Conservation (phyloP, 108 stramenopile genomes). For the Mediolabrus comicus region DNA sequence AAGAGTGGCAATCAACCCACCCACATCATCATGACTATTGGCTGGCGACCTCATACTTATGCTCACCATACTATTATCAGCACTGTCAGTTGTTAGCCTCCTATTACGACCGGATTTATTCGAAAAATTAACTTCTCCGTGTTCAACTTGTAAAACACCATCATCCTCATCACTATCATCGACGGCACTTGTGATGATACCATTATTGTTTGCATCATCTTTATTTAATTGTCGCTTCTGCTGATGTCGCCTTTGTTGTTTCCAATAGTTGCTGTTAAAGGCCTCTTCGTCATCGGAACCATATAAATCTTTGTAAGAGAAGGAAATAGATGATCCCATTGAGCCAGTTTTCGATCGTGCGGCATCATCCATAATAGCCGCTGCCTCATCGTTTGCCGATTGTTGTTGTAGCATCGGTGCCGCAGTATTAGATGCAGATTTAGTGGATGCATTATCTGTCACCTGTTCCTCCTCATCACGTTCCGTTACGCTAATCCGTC, state of each 20-base stretch:
- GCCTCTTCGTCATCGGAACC: background rate
- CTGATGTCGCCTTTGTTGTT: background rate
- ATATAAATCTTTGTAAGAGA: conserved; percentile 13
- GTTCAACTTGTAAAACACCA: background rate
- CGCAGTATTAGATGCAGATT: background rate
- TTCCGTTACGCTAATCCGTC: background rate
- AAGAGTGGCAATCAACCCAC: background rate
- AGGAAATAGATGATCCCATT: background rate
- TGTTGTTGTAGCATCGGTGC: background rate
- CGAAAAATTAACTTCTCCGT: background rate
- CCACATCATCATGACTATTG: background rate
- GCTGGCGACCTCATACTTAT: background rate
- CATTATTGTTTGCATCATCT: too few relatives aligned
- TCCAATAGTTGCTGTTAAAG: background rate
- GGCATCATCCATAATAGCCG: too few relatives aligned
- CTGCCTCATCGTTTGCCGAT: background rate
- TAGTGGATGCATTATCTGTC: too few relatives aligned
- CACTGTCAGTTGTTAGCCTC: background rate
- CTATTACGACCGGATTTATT: background rate
- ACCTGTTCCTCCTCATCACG: background rate
- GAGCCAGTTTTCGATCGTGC: background rate
- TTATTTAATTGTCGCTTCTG: background rate
- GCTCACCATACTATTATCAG: conserved; percentile 2
- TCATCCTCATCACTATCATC: background rate
- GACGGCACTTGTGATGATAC: too few relatives aligned